Percentiles rank a stretch among this genome's conserved stretches.
Evolutionary conservation across 1,139 yeast species (phyloP).

Genomic region (Candida sp.): DNA sequence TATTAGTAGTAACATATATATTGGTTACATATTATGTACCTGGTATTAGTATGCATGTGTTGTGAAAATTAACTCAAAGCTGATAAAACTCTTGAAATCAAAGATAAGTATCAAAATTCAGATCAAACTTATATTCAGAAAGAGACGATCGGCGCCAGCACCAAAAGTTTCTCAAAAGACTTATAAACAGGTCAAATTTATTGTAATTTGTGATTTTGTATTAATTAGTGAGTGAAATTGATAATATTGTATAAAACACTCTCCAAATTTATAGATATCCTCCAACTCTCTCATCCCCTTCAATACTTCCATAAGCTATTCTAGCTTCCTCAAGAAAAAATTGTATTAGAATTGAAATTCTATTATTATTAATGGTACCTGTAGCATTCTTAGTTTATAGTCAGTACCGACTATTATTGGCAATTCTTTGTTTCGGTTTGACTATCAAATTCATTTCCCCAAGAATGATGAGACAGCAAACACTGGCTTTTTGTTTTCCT

Average conservation of each 20-base stretch:
- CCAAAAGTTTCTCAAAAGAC: background rate
- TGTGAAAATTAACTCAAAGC: background rate
- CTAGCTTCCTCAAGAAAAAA: background rate
- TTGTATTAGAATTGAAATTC: background rate
- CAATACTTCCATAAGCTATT: background rate
- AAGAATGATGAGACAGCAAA: slow-evolving; percentile 27
- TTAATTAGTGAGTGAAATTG: background rate
- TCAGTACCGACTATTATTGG: background rate
- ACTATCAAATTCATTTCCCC: slow-evolving; percentile 10
- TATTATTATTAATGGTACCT: background rate
- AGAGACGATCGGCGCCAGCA: too few species aligned
- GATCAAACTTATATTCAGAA: too few species aligned
- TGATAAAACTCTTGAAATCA: too few species aligned
- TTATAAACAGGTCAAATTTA: background rate
- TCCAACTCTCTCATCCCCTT: background rate
- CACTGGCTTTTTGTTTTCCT: slow-evolving; percentile 6
- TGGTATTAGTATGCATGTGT: background rate
- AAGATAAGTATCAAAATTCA: too few species aligned
- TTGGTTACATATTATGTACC: background rate
- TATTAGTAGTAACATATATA: background rate
- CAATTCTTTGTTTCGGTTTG: slow-evolving; percentile 12
- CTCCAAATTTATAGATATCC: too few species aligned
- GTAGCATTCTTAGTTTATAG: background rate
- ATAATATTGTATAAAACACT: too few species aligned
- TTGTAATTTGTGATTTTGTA: background rate